Conservation (phyloP, 177 flowering plant genomes). For the Vitis hybrid region DNA sequence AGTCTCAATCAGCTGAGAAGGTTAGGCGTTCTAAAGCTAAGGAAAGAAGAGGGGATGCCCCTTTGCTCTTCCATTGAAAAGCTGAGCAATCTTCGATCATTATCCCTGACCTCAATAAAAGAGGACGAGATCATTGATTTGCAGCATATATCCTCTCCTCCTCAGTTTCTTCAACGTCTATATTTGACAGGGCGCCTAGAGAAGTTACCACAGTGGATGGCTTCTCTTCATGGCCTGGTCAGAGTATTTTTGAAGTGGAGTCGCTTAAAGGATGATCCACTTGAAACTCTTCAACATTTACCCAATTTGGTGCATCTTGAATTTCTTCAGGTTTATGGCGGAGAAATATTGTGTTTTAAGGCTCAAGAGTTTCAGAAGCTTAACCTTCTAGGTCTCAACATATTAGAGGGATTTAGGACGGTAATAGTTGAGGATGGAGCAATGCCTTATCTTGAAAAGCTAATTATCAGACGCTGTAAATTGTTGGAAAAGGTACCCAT, state of each 20-base stretch:
- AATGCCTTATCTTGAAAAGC: slow-evolving; percentile 10
- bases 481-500: slow-evolving; percentile 12
- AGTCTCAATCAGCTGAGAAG: slow-evolving; percentile 16
- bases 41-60: neutral
- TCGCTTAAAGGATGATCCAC: slow-evolving; percentile 12
- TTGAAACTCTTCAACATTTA: slow-evolving; percentile 6
- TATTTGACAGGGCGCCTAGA: slow-evolving; percentile 8
- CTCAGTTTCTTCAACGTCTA: neutral
- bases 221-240: neutral
- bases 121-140: slow-evolving; percentile 14
- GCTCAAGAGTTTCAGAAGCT: slow-evolving; percentile 14
- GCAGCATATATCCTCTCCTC: slow-evolving; percentile 5
- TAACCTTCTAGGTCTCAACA: neutral
- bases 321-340: slow-evolving; percentile 14
- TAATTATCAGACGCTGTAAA: slow-evolving; percentile 1
- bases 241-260: neutral
- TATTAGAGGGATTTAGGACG: neutral
- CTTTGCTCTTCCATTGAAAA: slow-evolving; percentile 10
- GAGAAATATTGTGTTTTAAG: slow-evolving; percentile 7
- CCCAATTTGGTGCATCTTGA: slow-evolving; percentile 5
- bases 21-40: slow-evolving; percentile 13
- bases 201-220: slow-evolving; percentile 20
- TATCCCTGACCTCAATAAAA: neutral
- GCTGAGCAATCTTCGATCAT: slow-evolving; percentile 13
- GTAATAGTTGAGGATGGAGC: slow-evolving; percentile 14